Base-by-base conservation (phyloP, 805 yeast species). In the Yamadazyma paraphyllophila region DNA sequence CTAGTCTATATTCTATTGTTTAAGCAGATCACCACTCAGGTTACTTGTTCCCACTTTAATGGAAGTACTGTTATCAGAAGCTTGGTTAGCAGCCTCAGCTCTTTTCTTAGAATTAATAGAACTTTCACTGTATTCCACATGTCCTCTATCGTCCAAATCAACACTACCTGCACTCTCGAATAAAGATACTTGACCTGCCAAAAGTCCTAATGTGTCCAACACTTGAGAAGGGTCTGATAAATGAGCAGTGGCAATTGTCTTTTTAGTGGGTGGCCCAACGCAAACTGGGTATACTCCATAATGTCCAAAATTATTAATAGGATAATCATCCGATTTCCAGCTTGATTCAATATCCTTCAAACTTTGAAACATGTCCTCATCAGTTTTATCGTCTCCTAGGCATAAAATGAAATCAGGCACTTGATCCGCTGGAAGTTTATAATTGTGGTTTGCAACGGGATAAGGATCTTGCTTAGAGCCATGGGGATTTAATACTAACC, bases 361-460 rank as follows among this genome's bases (percentile, higher is more conserved):
- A 24, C 92, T 84, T 48, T 73, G 76, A 65, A 94, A 94, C 99
- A 94, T 94, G 60, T 94, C 99, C 65, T 94, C 99, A 65, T 94
- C 99, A 0, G 99, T 94, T 35, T 84, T 76, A 63, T 94, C 99
- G 65, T 94, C 99, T 42, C 99, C 99, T 36, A 89, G 67, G 68
- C 98, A 94, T 44, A 92, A 66, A 34, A 87, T 80, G 60, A 94
- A 92, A 57, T 88, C 96, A 0, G 97, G 94, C 43, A 81, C 69
- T 42, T 77, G 73, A 1, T 73, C 76, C 12, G 62, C 62, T 2
- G 65, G 60, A 13, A 66, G 63, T 16, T 55, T 58, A 11, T 62
- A 65, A 2, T 61, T 61, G 36, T 50, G 48, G 6, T 54, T 45
- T 17, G 49, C 50, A 15, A 57, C 54, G 8, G 62, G 59, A 39